Conservation (phyloP, 2,329 filamentous ascomycete genomes). For the Claviceps digitariae region DNA sequence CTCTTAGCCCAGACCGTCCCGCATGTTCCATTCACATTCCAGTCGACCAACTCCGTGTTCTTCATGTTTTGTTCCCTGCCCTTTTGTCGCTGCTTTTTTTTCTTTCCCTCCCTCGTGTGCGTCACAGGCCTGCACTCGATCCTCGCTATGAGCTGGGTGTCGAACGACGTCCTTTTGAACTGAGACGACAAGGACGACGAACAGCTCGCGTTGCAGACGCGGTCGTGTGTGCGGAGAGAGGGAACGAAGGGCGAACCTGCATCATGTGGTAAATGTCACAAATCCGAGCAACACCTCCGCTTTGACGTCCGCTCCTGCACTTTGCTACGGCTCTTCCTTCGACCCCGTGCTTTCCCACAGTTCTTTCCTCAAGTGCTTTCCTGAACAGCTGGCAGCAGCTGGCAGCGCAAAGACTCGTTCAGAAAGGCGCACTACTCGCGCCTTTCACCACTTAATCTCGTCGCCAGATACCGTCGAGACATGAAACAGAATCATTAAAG, state of each 20-base stretch:
- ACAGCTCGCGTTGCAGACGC: constrained; percentile 1
- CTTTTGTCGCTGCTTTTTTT: background rate
- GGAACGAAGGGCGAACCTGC: constrained; percentile 1
- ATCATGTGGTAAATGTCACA: constrained; percentile 7
- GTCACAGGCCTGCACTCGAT: constrained; percentile 1
- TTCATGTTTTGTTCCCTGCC: constrained; percentile 2
- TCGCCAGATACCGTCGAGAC: constrained; percentile 4
- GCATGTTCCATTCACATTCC: constrained; percentile 6
- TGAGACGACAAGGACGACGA: constrained; percentile 3
- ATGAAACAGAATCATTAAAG: constrained; percentile 4
- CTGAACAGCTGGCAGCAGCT: background rate
- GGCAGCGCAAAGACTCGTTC: background rate
- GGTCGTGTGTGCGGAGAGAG: background rate
- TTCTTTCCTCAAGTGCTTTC: background rate
- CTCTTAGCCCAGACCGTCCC: constrained; percentile 5
- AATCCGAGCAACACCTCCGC: constrained; percentile 1
- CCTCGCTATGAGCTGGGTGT: constrained; percentile 3
- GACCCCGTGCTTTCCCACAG: background rate
- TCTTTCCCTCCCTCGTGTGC: background rate
- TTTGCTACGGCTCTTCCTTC: background rate
- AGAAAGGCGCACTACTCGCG: background rate
- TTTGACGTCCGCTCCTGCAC: background rate
- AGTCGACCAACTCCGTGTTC: background rate
- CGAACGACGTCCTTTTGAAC: constrained; percentile 3
- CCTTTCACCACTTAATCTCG: background rate